These are phyloP conservation scores for Suillus variegatus DNA, from an alignment of 768 basidiomycete species.

Conservation along the genomic window DNA sequence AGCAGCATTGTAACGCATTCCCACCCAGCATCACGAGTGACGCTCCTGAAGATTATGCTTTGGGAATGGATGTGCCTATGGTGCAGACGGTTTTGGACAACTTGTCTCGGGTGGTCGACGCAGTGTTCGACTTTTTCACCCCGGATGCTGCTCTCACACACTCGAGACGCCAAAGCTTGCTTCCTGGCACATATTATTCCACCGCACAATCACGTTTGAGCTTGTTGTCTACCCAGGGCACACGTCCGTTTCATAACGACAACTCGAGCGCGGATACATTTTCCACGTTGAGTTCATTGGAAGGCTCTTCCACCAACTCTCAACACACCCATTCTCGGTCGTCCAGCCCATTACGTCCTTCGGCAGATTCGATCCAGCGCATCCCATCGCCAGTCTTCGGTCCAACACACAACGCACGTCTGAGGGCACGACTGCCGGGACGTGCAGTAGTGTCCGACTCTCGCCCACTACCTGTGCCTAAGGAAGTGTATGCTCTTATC, in stretches of 20 bases:
- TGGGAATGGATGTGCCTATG: not conserved
- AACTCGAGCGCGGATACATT: slow-evolving; percentile 36
- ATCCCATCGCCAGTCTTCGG: slow-evolving; percentile 33
- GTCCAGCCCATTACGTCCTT: slow-evolving; percentile 22
- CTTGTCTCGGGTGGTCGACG: slow-evolving; percentile 15
- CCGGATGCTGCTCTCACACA: not conserved
- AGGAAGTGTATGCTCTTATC: slow-evolving; percentile 38
- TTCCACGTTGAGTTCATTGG: slow-evolving; percentile 53
- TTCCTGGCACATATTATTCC: slow-evolving; percentile 25
- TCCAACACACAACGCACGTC: slow-evolving; percentile 12
- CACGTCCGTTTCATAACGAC: slow-evolving; percentile 19
- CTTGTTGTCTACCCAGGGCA: slow-evolving; percentile 7
- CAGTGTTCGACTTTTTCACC: slow-evolving; percentile 16
- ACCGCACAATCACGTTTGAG: slow-evolving; percentile 21
- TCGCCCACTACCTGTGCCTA: slow-evolving; percentile 16
- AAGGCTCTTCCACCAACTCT: slow-evolving; percentile 35
- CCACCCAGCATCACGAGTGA: not conserved
- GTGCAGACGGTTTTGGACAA: slow-evolving; percentile 20
- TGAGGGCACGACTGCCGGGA: not conserved
- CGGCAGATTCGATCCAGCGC: slow-evolving; percentile 28
- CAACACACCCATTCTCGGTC: slow-evolving; percentile 31
- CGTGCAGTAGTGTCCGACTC: not conserved
- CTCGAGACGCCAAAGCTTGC: not conserved
- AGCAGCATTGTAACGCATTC: not conserved
- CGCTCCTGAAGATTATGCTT: not conserved